Conservation (phyloP, 1,284 basidiomycete species). For the Schizopora paradoxa region DNA sequence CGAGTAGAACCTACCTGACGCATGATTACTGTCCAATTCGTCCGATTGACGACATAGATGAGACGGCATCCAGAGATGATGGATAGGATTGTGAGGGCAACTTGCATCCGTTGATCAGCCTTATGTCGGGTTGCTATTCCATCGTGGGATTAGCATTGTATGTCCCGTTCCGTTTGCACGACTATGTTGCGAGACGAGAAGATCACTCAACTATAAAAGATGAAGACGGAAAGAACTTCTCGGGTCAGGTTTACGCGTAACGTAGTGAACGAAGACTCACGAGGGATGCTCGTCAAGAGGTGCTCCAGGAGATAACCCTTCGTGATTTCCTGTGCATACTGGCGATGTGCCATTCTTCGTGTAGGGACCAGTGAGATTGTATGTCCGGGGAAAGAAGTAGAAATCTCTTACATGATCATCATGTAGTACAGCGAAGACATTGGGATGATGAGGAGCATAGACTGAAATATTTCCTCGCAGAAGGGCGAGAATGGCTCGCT, state of each 20-base stretch:
- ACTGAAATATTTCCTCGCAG: conserved; percentile 64
- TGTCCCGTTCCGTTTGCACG: not conserved
- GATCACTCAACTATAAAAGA: conserved; percentile 67
- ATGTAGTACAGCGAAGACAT: conserved; percentile 64
- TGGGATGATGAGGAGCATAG: conserved; percentile 58
- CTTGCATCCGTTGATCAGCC: conserved; percentile 43
- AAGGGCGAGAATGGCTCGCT: conserved; percentile 40
- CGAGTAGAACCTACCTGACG: conserved; percentile 47
- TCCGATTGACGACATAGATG: conserved; percentile 64
- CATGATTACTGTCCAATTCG: conserved; percentile 63
- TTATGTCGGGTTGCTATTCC: conserved; percentile 60
- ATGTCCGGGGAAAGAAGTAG: conserved; percentile 8
- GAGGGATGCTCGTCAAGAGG: conserved; percentile 59
- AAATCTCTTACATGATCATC: conserved; percentile 70
- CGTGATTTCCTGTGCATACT: conserved; percentile 58
- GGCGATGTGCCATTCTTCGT: conserved; percentile 72
- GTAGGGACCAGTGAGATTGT: conserved; percentile 14
- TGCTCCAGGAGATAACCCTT: conserved; percentile 44
- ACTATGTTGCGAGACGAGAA: not conserved
- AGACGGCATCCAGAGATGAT: conserved; percentile 54
- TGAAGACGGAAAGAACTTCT: conserved; percentile 69
- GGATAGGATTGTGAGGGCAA: conserved; percentile 52
- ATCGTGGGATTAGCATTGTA: conserved; percentile 1
- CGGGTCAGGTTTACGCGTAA: conserved; percentile 14
- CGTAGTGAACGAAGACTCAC: conserved; percentile 37